These are phyloP conservation scores for Saccharomyces uvarum DNA, from an alignment of 1,139 yeast species.

Conservation along the genomic window DNA sequence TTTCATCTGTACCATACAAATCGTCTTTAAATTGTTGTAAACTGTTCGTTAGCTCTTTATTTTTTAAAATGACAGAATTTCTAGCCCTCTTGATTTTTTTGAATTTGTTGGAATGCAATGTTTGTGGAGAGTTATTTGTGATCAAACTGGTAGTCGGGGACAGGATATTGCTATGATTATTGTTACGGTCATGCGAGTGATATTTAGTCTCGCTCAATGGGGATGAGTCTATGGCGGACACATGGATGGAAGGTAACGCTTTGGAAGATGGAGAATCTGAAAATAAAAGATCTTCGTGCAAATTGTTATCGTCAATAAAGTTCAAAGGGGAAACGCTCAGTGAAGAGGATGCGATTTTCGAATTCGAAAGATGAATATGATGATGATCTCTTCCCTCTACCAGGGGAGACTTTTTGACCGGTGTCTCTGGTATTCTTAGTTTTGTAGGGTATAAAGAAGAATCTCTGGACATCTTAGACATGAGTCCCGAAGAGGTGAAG, in stretches of 20 bases:
- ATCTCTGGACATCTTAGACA: conserved; percentile 23
- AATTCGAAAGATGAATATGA: conserved; percentile 2
- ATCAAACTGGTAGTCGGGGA: conserved; percentile 2
- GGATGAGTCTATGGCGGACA: conserved; percentile 3
- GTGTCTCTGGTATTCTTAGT: conserved; percentile 30
- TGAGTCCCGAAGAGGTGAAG: conserved; percentile 25
- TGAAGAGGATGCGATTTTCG: not conserved
- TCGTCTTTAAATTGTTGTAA: conserved; percentile 33
- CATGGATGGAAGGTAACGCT: not conserved
- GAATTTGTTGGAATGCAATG: conserved; percentile 9
- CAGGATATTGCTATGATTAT: not conserved
- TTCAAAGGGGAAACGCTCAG: not conserved
- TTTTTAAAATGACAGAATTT: conserved; percentile 28
- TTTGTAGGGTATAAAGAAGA: conserved; percentile 16
- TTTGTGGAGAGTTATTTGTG: not conserved
- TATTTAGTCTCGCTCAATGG: conserved; percentile 1
- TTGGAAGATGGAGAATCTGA: not conserved
- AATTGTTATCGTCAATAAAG: not conserved
- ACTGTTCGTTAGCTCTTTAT: conserved; percentile 27
- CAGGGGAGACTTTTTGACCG: conserved; percentile 29
- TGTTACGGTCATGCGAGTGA: conserved; percentile 1
- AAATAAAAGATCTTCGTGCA: not conserved
- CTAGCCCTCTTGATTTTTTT: conserved; percentile 26
- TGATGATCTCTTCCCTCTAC: conserved; percentile 14
- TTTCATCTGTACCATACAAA: conserved; percentile 27